Evolutionary conservation across 164 flowering plant species (phyloP), one percentile per base, ranked within the genome.

Genomic region (Stephania cephalantha): DNA sequence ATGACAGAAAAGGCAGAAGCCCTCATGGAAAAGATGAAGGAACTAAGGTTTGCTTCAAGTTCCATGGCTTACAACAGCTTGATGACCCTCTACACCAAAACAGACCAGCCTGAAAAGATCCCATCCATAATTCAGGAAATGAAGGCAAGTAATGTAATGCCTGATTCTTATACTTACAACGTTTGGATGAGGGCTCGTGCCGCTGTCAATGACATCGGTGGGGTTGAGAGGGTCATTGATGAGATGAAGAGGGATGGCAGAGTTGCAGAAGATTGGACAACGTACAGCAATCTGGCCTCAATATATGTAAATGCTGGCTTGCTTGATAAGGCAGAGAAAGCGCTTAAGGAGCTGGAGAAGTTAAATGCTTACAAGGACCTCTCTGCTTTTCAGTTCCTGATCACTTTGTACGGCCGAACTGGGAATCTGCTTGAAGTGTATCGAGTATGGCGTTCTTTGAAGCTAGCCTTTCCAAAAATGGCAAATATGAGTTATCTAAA

Each of bases 121-220:
- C 93, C 93, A 1, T 78, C 86, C 7, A 74, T 92, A 11, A 88
- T 91, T 74, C 90, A 91, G 75, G 98, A 93, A 81, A 90, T 93
- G 97, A 95, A 95, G 79, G 88, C 89, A 8, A 18, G 25, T 66
- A 79, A 84, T 63, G 66, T 93, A 42, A 85, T 78, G 87, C 91
- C 83, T 1, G 97, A 95, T 82, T 70, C 81, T 25, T 92, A 53
- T 81, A 83, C 96, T 1, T 95, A 93, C 83, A 93, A 90, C 81
- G 85, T 94, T 55, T 90, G 97, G 99, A 95, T 95, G 97, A 90
- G 97, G 82, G 88, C 92, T 44, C 88, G 88, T 75, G 95, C 97
- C 68, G 90, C 95, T 77, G 82, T 42, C 25, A 80, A 85, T 76
- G 98, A 95, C 83, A 87, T 94, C 70, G 79, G 85, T 69, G 95